A percentile compares a stretch with the other conserved stretches of the same genome.
Conservation (phyloP, 345 rosid species). For the Pistacia atlantica region DNA sequence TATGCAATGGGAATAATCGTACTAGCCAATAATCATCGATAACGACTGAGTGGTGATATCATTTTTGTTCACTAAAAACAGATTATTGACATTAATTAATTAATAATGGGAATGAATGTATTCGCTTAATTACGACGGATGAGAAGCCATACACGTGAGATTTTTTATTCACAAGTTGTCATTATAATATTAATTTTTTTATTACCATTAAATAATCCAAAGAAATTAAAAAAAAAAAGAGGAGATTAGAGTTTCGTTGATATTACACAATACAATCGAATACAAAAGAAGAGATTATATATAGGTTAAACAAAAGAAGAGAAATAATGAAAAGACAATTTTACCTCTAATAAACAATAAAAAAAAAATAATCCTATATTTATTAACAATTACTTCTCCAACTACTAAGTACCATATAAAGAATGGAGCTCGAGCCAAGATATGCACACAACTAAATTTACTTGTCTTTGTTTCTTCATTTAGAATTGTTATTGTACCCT, state of each 20-base stretch:
- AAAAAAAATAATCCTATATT: too few relatives aligned
- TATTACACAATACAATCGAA: too few relatives aligned
- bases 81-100: background rate
- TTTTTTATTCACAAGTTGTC: slow-evolving; percentile 32
- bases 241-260: too few relatives aligned
- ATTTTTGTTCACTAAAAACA: background rate
- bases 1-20: background rate
- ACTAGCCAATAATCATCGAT: background rate
- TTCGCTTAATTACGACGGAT: slow-evolving; percentile 41
- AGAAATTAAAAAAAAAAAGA: too few relatives aligned
- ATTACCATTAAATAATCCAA: too few relatives aligned
- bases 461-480: too few relatives aligned
- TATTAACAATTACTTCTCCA: background rate
- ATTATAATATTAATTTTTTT: slow-evolving; percentile 12
- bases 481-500: too few relatives aligned
- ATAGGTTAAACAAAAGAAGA: too few relatives aligned
- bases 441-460: too few relatives aligned
- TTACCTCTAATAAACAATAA: too few relatives aligned
- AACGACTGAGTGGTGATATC: background rate
- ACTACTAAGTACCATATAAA: slow-evolving; percentile 24
- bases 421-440: slow-evolving; percentile 1
- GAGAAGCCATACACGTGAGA: slow-evolving; percentile 31
- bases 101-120: slow-evolving; percentile 23
- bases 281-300: too few relatives aligned
- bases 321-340: too few relatives aligned